Base-by-base conservation (phyloP, 2,329 filamentous ascomycete genomes). In the Pyricularia grisea region DNA sequence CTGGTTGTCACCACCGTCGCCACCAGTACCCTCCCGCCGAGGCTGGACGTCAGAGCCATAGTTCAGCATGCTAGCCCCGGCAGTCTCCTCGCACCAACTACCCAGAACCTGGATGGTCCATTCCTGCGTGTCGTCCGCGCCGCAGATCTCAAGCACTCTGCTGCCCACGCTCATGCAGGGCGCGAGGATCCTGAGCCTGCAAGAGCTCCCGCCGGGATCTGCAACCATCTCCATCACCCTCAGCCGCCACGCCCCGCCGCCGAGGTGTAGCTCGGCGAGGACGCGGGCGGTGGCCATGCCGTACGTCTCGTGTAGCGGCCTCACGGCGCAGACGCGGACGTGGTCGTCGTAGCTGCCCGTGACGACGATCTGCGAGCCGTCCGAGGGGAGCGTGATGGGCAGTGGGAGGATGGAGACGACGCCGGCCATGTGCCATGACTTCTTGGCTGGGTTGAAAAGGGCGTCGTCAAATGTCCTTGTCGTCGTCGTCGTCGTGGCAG, bases 91-190 rank as follows among this genome's bases (percentile, higher is more conserved):
- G 75, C 97, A 97, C 68, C 84, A 85, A 27, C 64, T 42, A 0
- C 85, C 89, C 65, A 94, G 73, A 1, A 94, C 82, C 63, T 85
- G 81, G 69, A 95, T 89, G 0, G 74, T 75, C 85, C 90, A 93
- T 23, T 72, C 71, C n/a, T 69, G 79, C 70, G 71, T 78, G 1
- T 78, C 74, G 1, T 76, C 75, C 31, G 79, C 76, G 11, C 73
- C 70, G 12, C 42, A 25, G 23, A 87, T 74, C 58, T 83, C 79
- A 7, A 90, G 74, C n/a, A 98, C 79, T 68, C 90, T 86, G 11
- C 88, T 84, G 0, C 95, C 95, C 2, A 91, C 92, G 80, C 97
- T 91, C 94, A 98, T 98, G 76, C 95, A 97, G 65, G 93, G 97
- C 20, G 90, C 94, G 60, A 97, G 81, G n/a, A 96, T 79, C 64